Percentiles rank a stretch among this genome's conserved stretches.
Conservation (phyloP, 495 filamentous ascomycete genomes). For the Trypethelium eluteriae region DNA sequence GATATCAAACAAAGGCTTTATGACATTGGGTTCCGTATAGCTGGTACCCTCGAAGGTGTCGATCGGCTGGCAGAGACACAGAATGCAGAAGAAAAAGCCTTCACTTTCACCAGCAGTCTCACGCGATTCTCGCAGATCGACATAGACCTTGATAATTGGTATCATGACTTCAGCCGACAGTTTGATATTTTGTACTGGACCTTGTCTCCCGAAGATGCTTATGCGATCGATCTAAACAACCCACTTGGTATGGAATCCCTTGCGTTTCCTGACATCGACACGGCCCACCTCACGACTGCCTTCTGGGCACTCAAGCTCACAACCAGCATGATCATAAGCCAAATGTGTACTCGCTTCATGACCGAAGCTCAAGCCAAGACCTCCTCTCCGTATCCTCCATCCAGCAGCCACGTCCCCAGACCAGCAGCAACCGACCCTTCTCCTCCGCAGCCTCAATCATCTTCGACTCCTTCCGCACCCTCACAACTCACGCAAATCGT, state of each 20-base stretch:
- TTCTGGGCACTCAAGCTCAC: slow-evolving; percentile 8
- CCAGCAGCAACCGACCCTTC: not conserved
- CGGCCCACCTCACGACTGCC: not conserved
- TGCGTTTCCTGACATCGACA: not conserved
- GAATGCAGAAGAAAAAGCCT: not conserved
- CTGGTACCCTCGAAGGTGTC: not conserved
- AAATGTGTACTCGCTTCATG: slow-evolving; percentile 6
- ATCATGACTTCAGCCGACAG: not conserved
- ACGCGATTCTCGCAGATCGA: not conserved
- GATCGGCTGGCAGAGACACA: not conserved
- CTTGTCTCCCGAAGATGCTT: not conserved
- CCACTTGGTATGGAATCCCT: not conserved
- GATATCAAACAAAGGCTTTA: not conserved
- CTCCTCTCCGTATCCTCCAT: not conserved
- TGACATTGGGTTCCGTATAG: not conserved
- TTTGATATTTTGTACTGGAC: not conserved
- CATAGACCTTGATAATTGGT: not conserved
- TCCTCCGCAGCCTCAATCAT: not conserved
- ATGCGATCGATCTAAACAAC: not conserved
- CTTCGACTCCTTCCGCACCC: not conserved
- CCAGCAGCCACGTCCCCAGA: not conserved
- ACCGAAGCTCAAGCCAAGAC: not conserved
- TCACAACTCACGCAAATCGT: not conserved
- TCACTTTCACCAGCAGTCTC: not conserved
- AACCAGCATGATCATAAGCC: not conserved